phyloP scores from a whole-genome alignment of 2,329 filamentous ascomycete genomes.

The Diplodia corticola region DNA sequence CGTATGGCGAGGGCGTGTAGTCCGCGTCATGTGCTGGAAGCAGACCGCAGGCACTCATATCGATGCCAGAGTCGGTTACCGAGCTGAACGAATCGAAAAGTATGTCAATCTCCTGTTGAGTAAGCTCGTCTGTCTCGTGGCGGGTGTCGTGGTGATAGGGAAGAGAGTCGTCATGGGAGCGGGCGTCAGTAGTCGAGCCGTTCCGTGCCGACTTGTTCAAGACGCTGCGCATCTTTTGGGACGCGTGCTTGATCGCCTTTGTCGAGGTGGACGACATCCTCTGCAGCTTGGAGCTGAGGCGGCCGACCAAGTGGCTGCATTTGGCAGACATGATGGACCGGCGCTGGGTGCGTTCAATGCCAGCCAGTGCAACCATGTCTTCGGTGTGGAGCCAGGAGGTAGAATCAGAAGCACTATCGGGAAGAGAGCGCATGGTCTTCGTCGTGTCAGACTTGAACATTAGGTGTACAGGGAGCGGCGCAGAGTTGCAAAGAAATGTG shows the following conservation, averaged over 20 bases:
- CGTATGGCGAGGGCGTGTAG: not conserved
- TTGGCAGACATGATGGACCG: not conserved
- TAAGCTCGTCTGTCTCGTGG: not conserved
- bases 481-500: not conserved
- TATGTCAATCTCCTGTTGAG: not conserved
- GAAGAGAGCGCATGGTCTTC: not conserved
- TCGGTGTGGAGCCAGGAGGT: not conserved
- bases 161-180: no score
- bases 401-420: not conserved
- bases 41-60: not conserved
- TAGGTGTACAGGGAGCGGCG: not conserved
- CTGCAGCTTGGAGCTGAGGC: not conserved
- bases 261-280: not conserved
- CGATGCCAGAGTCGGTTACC: not conserved
- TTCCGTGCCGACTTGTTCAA: not conserved
- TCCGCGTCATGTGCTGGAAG: not conserved
- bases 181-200: not conserved
- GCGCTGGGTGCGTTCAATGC: not conserved
- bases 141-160: no score
- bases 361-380: not conserved
- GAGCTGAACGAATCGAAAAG: not conserved
- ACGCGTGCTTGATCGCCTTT: not conserved
- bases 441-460: not conserved
- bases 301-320: not conserved
- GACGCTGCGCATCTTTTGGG: not conserved